Evolutionary conservation across 208 protist species (phyloP).

Genomic region (Leptomonas seymouri): DNA sequence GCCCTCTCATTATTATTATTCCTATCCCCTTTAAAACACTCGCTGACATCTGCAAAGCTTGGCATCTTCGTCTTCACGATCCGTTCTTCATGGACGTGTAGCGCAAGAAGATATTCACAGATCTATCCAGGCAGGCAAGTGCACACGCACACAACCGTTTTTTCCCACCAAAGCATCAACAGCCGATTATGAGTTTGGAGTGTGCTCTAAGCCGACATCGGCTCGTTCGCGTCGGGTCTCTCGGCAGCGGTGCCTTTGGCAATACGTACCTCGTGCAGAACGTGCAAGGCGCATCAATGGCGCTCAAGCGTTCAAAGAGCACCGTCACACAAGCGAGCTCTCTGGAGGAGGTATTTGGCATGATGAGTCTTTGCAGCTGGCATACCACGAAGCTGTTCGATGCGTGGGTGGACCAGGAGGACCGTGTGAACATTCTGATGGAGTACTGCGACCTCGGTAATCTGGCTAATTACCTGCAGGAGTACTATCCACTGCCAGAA

Average conservation of each 20-base stretch:
- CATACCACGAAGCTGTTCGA: conserved; percentile 60
- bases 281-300: conserved; percentile 16
- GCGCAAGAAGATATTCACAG: too few relatives aligned
- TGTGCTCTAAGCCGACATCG: not conserved
- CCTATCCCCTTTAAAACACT: too few relatives aligned
- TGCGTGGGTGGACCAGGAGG: conserved; percentile 53
- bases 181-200: conserved; percentile 8
- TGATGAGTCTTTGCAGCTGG: conserved; percentile 52
- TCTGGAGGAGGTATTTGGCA: conserved; percentile 47
- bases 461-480: conserved; percentile 39
- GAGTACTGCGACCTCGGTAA: conserved; percentile 82
- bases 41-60: too few relatives aligned
- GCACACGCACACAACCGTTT: not conserved
- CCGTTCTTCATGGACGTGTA: too few relatives aligned
- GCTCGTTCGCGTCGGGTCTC: not conserved
- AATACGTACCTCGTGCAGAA: conserved; percentile 47
- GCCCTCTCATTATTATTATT: too few relatives aligned
- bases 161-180: not conserved
- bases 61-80: too few relatives aligned
- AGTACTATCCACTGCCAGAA: conserved; percentile 50
- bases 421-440: conserved; percentile 58
- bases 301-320: conserved; percentile 62
- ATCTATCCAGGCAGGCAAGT: not conserved
- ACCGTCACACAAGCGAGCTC: conserved; percentile 8
- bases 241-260: conserved; percentile 59